These are phyloP conservation scores for Coemansia sp. DNA, from an alignment of 192 early-diverging fungal species.

Conservation along the genomic window DNA sequence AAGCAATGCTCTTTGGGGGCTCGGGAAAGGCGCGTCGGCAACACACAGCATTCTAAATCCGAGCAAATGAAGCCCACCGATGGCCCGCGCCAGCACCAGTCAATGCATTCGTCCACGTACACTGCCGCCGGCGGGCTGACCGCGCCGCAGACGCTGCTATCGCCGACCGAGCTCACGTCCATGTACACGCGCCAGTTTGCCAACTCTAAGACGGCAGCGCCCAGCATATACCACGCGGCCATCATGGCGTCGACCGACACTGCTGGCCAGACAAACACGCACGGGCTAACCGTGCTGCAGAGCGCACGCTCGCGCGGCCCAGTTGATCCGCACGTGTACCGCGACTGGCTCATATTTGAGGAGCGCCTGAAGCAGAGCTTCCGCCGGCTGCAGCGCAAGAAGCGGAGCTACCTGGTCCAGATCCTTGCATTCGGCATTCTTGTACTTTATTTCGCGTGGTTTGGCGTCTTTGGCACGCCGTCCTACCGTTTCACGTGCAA, in stretches of 20 bases:
- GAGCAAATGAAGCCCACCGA: constrained; percentile 11
- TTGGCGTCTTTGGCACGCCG: constrained; percentile 44
- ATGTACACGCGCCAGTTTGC: constrained; percentile 52
- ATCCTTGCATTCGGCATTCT: constrained; percentile 47
- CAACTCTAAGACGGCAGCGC: constrained; percentile 17
- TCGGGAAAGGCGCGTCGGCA: not conserved
- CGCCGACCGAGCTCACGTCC: constrained; percentile 36
- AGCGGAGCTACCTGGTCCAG: constrained; percentile 63
- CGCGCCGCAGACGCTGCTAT: constrained; percentile 15
- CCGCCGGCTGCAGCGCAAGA: constrained; percentile 58
- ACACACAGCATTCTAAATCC: not conserved
- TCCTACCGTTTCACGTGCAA: constrained; percentile 46
- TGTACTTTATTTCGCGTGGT: constrained; percentile 51
- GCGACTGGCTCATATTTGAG: constrained; percentile 77
- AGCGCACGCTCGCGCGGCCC: constrained; percentile 34
- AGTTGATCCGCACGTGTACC: constrained; percentile 54
- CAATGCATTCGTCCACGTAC: constrained; percentile 41
- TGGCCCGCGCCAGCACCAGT: constrained; percentile 8
- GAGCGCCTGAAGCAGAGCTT: constrained; percentile 74
- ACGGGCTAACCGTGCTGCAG: constrained; percentile 42
- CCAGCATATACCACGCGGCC: constrained; percentile 41
- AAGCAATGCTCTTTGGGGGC: not conserved
- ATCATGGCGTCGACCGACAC: constrained; percentile 23
- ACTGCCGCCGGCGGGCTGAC: constrained; percentile 8
- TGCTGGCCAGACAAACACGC: constrained; percentile 26